These are phyloP conservation scores for Suhomyces kilbournensis DNA, from an alignment of 805 yeast species.

Conservation along the genomic window DNA sequence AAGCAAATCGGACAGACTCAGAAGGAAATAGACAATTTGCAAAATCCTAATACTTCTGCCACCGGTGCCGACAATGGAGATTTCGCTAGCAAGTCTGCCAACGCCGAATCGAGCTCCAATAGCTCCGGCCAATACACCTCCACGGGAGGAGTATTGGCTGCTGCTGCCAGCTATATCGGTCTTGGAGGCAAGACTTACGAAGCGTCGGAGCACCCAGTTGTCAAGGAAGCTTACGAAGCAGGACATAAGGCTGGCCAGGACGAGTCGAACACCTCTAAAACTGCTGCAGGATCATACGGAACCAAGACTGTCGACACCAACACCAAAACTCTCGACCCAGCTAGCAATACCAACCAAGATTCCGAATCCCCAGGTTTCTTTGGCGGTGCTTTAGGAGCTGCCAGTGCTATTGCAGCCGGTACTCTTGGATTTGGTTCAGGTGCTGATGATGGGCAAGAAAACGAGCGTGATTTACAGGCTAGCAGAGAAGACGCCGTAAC, in stretches of 20 bases:
- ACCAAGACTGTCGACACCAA: background rate
- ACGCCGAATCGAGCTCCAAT: background rate
- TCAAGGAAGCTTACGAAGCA: constrained; percentile 15
- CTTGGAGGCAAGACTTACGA: constrained; percentile 5
- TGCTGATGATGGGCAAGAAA: background rate
- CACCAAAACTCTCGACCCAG: background rate
- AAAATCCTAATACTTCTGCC: constrained; percentile 6
- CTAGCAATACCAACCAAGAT: background rate
- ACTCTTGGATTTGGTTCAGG: constrained; percentile 4
- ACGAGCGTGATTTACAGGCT: background rate
- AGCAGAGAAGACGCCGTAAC: constrained; percentile 3
- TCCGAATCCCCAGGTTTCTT: constrained; percentile 10
- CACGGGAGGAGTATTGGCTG: constrained; percentile 12
- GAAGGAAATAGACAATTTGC: constrained; percentile 17
- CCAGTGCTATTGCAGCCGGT: constrained; percentile 10
- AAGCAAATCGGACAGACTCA: constrained; percentile 23
- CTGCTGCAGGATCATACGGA: background rate
- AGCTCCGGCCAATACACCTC: constrained; percentile 5
- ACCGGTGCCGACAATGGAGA: constrained; percentile 7
- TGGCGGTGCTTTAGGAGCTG: constrained; percentile 15
- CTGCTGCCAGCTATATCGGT: constrained; percentile 13
- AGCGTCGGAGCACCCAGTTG: constrained; percentile 3
- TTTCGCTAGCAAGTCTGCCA: background rate
- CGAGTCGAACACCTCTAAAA: background rate
- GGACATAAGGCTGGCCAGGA: background rate